Evolutionary conservation across 495 filamentous ascomycete species (phyloP).

Genomic region (Poronia punctata): DNA sequence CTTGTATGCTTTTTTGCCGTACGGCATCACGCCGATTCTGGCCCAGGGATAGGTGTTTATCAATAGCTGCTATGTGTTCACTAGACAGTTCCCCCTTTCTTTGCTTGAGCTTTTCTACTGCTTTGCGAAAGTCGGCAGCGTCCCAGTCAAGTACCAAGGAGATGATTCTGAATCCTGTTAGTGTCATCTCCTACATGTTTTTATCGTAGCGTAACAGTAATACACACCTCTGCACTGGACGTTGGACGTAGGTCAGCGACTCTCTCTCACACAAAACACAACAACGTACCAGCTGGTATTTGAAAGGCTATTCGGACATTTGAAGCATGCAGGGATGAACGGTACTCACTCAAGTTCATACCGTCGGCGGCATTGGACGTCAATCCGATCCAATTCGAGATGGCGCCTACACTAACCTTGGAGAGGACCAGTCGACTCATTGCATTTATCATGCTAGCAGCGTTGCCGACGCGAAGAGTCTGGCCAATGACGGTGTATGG

Average conservation of each 20-base stretch:
- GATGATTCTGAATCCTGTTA: constrained; percentile 46
- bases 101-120: constrained; percentile 46
- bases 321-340: neutral
- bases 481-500: constrained; percentile 55
- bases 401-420: constrained; percentile 52
- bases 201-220: too few relatives aligned
- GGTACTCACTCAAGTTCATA: constrained; percentile 47
- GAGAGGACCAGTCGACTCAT: constrained; percentile 56
- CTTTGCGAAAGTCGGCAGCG: constrained; percentile 47
- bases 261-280: too few relatives aligned
- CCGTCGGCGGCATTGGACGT: constrained; percentile 54
- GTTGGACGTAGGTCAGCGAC: too few relatives aligned
- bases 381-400: constrained; percentile 61
- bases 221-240: constrained; percentile 48
- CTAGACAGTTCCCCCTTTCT: constrained; percentile 40
- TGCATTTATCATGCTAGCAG: constrained; percentile 60
- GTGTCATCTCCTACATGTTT: neutral
- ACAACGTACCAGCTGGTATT: too few relatives aligned
- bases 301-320: too few relatives aligned
- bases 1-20: constrained; percentile 31
- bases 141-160: constrained; percentile 57
- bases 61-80: constrained; percentile 42
- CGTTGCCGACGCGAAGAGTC: constrained; percentile 59
- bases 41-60: constrained; percentile 36
- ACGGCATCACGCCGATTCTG: constrained; percentile 43